phyloP scores from a whole-genome alignment of 2,329 filamentous ascomycete species.

The Xylaria sp. region DNA sequence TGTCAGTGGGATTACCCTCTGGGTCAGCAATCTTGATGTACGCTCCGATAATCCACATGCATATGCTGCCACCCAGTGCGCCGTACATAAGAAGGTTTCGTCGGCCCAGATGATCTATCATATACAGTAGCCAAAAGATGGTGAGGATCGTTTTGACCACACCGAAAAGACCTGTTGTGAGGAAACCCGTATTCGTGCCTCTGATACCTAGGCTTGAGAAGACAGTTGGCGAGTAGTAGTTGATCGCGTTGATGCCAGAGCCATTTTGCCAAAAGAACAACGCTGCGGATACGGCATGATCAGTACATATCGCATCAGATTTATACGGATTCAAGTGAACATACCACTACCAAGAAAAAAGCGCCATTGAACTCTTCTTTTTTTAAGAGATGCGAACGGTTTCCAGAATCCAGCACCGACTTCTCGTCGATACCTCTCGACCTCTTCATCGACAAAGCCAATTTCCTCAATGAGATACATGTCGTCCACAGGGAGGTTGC shows the following conservation, averaged over 20 bases:
- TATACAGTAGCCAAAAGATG: constrained; percentile 68
- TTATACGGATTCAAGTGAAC: not conserved
- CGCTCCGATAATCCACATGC: constrained; percentile 72
- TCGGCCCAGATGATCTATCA: constrained; percentile 70
- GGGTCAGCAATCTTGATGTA: constrained; percentile 65
- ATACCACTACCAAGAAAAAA: constrained; percentile 73
- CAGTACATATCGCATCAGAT: not conserved
- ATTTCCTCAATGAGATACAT: constrained; percentile 79
- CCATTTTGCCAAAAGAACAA: constrained; percentile 85
- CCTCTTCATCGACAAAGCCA: constrained; percentile 73
- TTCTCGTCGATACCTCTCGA: constrained; percentile 70
- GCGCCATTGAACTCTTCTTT: constrained; percentile 71
- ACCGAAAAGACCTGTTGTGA: constrained; percentile 73
- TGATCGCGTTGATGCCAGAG: constrained; percentile 75
- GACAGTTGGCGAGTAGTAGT: constrained; percentile 72
- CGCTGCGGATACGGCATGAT: constrained; percentile 47
- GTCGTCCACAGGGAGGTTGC: constrained; percentile 65
- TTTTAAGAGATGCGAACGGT: constrained; percentile 68
- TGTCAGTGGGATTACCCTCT: constrained; percentile 46
- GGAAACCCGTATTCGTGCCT: constrained; percentile 65
- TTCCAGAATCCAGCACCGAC: constrained; percentile 80
- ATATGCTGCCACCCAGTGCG: constrained; percentile 67
- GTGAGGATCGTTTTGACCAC: constrained; percentile 72
- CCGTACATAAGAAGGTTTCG: constrained; percentile 69
- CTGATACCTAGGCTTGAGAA: constrained; percentile 70